Conservation (phyloP, 495 filamentous ascomycete genomes). For the Tuber aestivum region DNA sequence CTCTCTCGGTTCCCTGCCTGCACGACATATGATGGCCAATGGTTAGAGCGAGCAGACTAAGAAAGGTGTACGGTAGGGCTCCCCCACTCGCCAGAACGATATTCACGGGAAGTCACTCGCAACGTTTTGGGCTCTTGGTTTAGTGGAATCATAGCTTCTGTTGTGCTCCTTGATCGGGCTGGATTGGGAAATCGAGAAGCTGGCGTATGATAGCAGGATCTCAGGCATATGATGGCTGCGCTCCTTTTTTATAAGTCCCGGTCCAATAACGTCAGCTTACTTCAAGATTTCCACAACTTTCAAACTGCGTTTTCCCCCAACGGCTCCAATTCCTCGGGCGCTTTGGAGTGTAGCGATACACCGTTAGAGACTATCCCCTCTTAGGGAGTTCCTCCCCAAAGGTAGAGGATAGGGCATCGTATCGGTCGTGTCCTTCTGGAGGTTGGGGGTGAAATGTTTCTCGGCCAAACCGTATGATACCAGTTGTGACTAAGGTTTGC, state of each 20-base stretch:
- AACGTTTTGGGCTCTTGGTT: not conserved
- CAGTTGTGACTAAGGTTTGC: not conserved
- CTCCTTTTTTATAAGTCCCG: not conserved
- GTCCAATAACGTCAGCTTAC: not conserved
- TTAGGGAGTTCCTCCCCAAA: not conserved
- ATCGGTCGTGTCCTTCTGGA: not conserved
- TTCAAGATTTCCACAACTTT: not conserved
- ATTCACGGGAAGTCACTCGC: not conserved
- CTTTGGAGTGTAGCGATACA: not conserved
- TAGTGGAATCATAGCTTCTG: not conserved
- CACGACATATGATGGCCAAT: not conserved
- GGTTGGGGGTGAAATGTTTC: not conserved
- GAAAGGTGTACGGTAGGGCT: not conserved
- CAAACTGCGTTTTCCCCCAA: not conserved
- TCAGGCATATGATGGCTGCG: not conserved
- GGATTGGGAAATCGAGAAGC: not conserved
- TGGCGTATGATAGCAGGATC: not conserved
- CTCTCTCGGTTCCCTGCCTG: not conserved
- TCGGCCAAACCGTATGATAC: not conserved
- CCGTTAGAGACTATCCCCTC: not conserved
- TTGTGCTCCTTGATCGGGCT: not conserved
- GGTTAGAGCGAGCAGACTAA: not conserved
- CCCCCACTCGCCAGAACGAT: not conserved
- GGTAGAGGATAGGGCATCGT: not conserved
- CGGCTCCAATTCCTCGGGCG: too few relatives aligned